Base-by-base conservation (phyloP, 2,329 filamentous ascomycete genomes). In the Gnomoniopsis sp. region DNA sequence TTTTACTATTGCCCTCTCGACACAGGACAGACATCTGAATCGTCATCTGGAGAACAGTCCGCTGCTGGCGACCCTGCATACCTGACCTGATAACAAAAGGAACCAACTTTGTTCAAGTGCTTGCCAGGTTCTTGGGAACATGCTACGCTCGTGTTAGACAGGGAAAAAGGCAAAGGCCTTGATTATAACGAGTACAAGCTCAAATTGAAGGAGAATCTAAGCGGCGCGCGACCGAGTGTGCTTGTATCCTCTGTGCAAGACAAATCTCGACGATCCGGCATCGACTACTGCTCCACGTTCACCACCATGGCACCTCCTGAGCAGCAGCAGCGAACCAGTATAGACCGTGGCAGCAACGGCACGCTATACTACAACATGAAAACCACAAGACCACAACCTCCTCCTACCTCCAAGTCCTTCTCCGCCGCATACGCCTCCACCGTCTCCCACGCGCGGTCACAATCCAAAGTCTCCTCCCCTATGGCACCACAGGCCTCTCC, bases 401-500 rank as follows among this genome's bases (percentile, higher is more conserved):
- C 73, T 7, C 63, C 64, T 41, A 69, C 70, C 30, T 66, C 69
- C 44, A 71, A 68, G 54, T 67, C 70, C 14, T 71, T 72, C 34
- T 57, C 59, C 19, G 14, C 50, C 59, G 41, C 49, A 26, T 60
- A 68, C 53, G 64, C 67, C 47, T 60, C 64, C 38, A 64, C 68
- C 55, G 49, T 55, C 34, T 65, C 71, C 17, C 72, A 75, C 52
- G 64, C 72, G 19, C 71, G 75, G 58, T 70, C 77, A 8, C 77
- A 77, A 56, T 70, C 75, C 1, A 70, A 67, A 48, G 70, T 76
- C 49, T 77, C 77, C 55, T 68, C 76, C 6, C 72, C 79, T 6
- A 74, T 75, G 12, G 85, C 84, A 1, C 83, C 85, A 3, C 59
- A 77, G 46, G 74, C 78, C 15, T 84, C 84, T 6, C 79, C 82